Percentiles rank a stretch among this genome's conserved stretches.
Conservation (phyloP, 768 basidiomycete genomes). For the Strobilomyces echinocephalus region DNA sequence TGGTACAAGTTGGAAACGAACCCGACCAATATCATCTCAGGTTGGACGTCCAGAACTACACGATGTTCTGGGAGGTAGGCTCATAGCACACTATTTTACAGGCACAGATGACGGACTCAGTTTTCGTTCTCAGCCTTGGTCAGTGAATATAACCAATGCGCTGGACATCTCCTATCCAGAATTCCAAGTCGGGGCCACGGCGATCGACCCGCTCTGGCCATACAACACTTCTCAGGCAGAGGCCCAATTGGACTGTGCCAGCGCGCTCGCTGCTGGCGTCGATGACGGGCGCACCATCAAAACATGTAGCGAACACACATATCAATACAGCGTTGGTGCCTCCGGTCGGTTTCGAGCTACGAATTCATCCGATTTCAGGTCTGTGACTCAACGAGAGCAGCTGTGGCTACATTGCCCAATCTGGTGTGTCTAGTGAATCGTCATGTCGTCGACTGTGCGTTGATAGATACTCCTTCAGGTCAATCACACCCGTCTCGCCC, state of each 20-base stretch:
- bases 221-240: conserved; percentile 38
- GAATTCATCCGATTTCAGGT: conserved; percentile 27
- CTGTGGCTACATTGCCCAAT: conserved; percentile 47
- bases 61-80: conserved; percentile 41
- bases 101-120: not conserved
- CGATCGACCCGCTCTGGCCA: conserved; percentile 49
- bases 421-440: conserved; percentile 29
- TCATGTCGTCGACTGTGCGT: not conserved
- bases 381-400: conserved; percentile 29
- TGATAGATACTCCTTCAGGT: conserved; percentile 31
- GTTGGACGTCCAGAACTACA: conserved; percentile 43
- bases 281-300: conserved; percentile 38
- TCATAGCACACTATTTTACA: not conserved
- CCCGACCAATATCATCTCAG: conserved; percentile 44
- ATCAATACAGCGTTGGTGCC: conserved; percentile 45
- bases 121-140: conserved; percentile 37
- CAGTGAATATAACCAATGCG: conserved; percentile 42
- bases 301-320: conserved; percentile 46
- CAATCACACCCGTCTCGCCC: conserved; percentile 47
- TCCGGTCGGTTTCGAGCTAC: conserved; percentile 30
- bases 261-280: conserved; percentile 44
- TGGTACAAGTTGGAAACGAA: conserved; percentile 44
- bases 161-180: conserved; percentile 35
- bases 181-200: conserved; percentile 50
- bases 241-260: conserved; percentile 41